A percentile compares a stretch with the other conserved stretches of the same genome.
These are phyloP conservation scores for Lactarius evosmus DNA, from an alignment of 768 basidiomycete genomes.

Conservation along the genomic window DNA sequence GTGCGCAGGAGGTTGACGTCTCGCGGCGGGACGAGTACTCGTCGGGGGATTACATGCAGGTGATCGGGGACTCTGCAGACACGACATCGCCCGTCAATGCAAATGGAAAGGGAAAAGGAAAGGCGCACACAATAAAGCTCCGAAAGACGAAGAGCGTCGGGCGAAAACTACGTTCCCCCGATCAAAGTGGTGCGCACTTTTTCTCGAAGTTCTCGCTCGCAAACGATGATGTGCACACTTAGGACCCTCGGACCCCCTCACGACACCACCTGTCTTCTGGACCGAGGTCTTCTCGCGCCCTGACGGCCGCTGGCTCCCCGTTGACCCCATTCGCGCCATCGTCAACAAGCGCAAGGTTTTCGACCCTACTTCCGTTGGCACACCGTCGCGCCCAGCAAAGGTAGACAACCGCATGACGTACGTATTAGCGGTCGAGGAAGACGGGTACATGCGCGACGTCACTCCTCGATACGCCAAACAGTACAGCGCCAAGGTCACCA, in stretches of 20 bases:
- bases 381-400: slow-evolving; percentile 27
- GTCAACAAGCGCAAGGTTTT: slow-evolving; percentile 80
- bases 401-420: slow-evolving; percentile 87
- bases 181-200: slow-evolving; percentile 12
- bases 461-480: slow-evolving; percentile 85
- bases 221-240: background rate
- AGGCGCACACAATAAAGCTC: slow-evolving; percentile 54
- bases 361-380: slow-evolving; percentile 50
- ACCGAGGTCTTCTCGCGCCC: slow-evolving; percentile 94
- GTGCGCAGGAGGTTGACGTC: slow-evolving; percentile 39
- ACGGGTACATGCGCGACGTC: slow-evolving; percentile 87
- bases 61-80: slow-evolving; percentile 37
- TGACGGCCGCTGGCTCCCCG: slow-evolving; percentile 87
- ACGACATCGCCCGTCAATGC: slow-evolving; percentile 35
- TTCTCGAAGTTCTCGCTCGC: background rate
- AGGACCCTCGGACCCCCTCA: slow-evolving; percentile 51
- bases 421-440: slow-evolving; percentile 92
- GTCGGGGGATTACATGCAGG: slow-evolving; percentile 41
- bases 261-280: slow-evolving; percentile 88
- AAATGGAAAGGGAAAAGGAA: slow-evolving; percentile 55
- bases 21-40: slow-evolving; percentile 29
- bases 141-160: slow-evolving; percentile 55
- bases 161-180: slow-evolving; percentile 39
- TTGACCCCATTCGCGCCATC: slow-evolving; percentile 80
- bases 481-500: slow-evolving; percentile 76